Percentiles rank a stretch among this genome's conserved stretches.
Evolutionary conservation across 768 basidiomycete species (phyloP).

Genomic region (Trametes villosa): DNA sequence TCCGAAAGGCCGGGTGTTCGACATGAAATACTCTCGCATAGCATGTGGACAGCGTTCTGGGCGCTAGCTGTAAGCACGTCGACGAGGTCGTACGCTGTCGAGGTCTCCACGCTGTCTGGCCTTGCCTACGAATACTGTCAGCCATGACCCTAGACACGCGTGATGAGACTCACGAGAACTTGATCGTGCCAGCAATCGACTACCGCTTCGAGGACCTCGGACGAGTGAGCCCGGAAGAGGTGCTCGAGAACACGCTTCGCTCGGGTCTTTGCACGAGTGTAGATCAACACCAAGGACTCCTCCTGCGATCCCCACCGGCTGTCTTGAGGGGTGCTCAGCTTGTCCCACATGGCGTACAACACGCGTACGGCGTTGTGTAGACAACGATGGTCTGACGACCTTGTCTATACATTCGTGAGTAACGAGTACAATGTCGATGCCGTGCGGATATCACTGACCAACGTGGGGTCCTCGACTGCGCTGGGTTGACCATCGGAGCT

Average conservation of each 20-base stretch:
- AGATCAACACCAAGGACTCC: slow-evolving; percentile 71
- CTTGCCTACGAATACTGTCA: slow-evolving; percentile 4
- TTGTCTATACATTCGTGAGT: slow-evolving; percentile 48
- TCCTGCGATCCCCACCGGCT: slow-evolving; percentile 56
- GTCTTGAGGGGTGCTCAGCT: slow-evolving; percentile 43
- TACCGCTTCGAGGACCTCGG: slow-evolving; percentile 83
- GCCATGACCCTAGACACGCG: not conserved
- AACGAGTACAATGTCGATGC: not conserved
- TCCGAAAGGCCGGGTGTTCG: slow-evolving; percentile 63
- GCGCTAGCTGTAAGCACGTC: slow-evolving; percentile 85
- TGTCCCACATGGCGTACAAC: slow-evolving; percentile 76
- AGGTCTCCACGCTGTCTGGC: slow-evolving; percentile 28
- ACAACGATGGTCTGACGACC: slow-evolving; percentile 75
- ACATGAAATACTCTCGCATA: slow-evolving; percentile 78
- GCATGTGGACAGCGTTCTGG: slow-evolving; percentile 84
- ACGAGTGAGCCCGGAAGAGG: slow-evolving; percentile 78
- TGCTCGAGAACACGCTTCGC: slow-evolving; percentile 84
- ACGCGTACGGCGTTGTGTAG: slow-evolving; percentile 83
- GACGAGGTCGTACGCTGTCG: slow-evolving; percentile 77
- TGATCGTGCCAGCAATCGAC: slow-evolving; percentile 82
- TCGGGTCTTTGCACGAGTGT: slow-evolving; percentile 64
- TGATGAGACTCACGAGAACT: slow-evolving; percentile 43
- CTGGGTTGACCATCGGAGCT: slow-evolving; percentile 62
- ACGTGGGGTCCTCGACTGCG: slow-evolving; percentile 57
- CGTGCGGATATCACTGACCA: slow-evolving; percentile 45